Evolutionary conservation across 805 yeast species (phyloP).

Genomic region (Zygotorulaspora chibaensis): DNA sequence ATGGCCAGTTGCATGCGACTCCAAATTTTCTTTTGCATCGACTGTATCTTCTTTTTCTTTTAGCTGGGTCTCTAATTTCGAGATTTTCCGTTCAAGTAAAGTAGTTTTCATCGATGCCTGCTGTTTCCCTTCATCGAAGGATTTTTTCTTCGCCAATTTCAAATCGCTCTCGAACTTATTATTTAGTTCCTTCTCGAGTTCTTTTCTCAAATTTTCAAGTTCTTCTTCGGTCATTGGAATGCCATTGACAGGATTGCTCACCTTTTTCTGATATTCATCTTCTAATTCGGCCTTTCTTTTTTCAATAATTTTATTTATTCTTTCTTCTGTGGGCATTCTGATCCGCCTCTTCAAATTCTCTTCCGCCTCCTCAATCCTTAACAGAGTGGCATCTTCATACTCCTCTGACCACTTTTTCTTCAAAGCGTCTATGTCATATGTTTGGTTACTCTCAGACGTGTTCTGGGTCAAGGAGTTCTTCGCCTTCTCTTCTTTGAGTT

Average conservation of each 20-base stretch:
- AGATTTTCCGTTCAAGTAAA: constrained; percentile 27
- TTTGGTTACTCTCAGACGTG: neutral
- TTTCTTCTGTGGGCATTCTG: constrained; percentile 45
- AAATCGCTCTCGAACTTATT: constrained; percentile 18
- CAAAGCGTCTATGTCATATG: constrained; percentile 16
- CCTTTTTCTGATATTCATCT: constrained; percentile 21
- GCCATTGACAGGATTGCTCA: constrained; percentile 14
- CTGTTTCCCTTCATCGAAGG: constrained; percentile 34
- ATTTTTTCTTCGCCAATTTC: constrained; percentile 22
- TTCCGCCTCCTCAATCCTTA: constrained; percentile 39
- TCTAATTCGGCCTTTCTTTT: constrained; percentile 33
- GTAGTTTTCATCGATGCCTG: constrained; percentile 33
- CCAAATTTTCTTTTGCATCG: neutral
- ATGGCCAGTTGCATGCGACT: neutral
- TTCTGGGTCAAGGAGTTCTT: constrained; percentile 15
- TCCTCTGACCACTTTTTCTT: constrained; percentile 39
- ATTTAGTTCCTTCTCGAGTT: constrained; percentile 21
- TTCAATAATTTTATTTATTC: constrained; percentile 53
- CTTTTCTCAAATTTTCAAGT: constrained; percentile 10
- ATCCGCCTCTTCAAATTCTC: constrained; percentile 48
- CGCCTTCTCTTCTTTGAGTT: constrained; percentile 24
- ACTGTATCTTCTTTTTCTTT: constrained; percentile 1
- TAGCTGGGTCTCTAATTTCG: constrained; percentile 29
- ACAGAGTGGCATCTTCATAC: constrained; percentile 27
- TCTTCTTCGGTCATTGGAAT: constrained; percentile 8